Conservation (phyloP, 345 rosid species). For the Physaria fendleri region DNA sequence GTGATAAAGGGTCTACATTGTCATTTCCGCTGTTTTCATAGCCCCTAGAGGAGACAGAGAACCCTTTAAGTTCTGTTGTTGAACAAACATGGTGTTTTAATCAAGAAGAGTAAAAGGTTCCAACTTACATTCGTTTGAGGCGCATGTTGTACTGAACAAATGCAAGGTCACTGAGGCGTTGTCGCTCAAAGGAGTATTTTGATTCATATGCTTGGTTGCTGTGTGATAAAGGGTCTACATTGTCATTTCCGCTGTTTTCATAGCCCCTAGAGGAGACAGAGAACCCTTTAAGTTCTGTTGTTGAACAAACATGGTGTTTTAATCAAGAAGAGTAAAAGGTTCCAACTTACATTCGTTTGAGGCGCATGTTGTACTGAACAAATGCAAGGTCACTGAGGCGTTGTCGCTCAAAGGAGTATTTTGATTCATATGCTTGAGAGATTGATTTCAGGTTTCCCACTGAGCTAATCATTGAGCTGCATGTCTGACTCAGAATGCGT, state of each 20-base stretch:
- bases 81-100: too few species aligned
- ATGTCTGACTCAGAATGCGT: constrained; percentile 74
- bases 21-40: constrained; percentile 34
- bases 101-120: too few species aligned
- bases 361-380: constrained; percentile 80
- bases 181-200: constrained; percentile 69
- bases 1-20: constrained; percentile 44
- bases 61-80: too few species aligned
- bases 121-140: constrained; percentile 60
- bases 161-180: constrained; percentile 55
- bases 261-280: constrained; percentile 14
- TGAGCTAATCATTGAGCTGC: constrained; percentile 42
- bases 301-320: too few species aligned
- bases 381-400: constrained; percentile 61
- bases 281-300: too few species aligned
- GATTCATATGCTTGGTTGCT: constrained; percentile 47
- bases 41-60: constrained; percentile 10
- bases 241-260: constrained; percentile 33
- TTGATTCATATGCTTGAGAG: constrained; percentile 47
- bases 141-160: constrained; percentile 84
- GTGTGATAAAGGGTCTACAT: constrained; percentile 47
- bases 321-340: too few species aligned
- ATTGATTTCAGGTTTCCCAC: constrained; percentile 37
- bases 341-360: constrained; percentile 62
- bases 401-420: constrained; percentile 68